Evolutionary conservation across 495 filamentous ascomycete species (phyloP).

Genomic region (Aspergillus cavernicola): DNA sequence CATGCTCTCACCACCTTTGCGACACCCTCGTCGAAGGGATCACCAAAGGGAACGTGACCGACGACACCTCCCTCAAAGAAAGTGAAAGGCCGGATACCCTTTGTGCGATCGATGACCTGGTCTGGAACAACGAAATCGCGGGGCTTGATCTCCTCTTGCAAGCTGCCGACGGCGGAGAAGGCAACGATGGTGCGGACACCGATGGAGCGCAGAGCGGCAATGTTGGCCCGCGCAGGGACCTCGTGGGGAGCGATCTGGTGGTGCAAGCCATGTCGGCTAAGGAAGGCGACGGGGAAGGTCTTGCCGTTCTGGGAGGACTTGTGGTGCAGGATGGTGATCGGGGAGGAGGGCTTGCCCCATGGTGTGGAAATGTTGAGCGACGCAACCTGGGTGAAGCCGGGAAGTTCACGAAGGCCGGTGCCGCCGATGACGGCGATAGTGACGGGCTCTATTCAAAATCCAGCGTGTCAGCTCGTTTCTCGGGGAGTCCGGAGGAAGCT

Average conservation of each 20-base stretch:
- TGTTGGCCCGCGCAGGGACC: conserved; percentile 86
- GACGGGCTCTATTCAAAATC: conserved; percentile 59
- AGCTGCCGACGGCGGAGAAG: conserved; percentile 90
- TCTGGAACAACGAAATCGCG: conserved; percentile 95
- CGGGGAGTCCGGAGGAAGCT: neutral
- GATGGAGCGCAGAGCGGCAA: conserved; percentile 84
- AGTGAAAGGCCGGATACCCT: conserved; percentile 86
- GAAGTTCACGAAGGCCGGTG: conserved; percentile 74
- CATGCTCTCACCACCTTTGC: conserved; percentile 66
- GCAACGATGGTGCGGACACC: conserved; percentile 88
- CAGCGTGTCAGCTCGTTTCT: neutral
- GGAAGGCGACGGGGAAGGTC: conserved; percentile 78
- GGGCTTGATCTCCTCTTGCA: conserved; percentile 87
- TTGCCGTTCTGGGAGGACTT: conserved; percentile 51
- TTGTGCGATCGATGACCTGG: conserved; percentile 97
- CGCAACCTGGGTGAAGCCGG: conserved; percentile 77
- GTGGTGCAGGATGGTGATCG: conserved; percentile 87
- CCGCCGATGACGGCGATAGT: conserved; percentile 95
- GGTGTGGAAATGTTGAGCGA: conserved; percentile 69
- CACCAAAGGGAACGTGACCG: conserved; percentile 90
- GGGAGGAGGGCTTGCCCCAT: conserved; percentile 90
- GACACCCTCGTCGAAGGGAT: conserved; percentile 83
- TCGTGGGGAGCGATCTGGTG: conserved; percentile 92
- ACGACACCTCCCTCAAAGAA: conserved; percentile 95
- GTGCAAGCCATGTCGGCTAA: conserved; percentile 84